Conservation (phyloP, 345 rosid species). For the Moricandia arvensis region DNA sequence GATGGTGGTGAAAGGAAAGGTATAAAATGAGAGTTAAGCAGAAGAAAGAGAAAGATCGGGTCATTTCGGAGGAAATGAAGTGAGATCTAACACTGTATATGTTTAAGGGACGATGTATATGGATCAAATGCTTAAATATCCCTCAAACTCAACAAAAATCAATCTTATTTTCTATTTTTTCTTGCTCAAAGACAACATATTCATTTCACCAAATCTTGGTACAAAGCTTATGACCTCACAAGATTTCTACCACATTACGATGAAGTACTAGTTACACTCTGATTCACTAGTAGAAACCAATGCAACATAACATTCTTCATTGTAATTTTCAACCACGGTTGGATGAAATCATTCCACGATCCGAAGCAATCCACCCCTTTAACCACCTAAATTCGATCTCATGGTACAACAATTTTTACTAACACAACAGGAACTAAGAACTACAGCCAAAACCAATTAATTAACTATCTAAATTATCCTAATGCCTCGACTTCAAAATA, state of each 20-base stretch:
- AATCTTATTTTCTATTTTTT: too few relatives aligned
- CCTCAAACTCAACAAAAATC: too few relatives aligned
- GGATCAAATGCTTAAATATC: too few relatives aligned
- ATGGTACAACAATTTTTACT: not conserved
- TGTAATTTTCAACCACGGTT: not conserved
- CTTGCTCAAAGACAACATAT: too few relatives aligned
- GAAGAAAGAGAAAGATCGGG: not conserved
- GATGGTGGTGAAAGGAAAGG: conserved; percentile 7
- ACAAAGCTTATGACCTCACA: not conserved
- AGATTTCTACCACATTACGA: not conserved
- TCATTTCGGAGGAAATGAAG: not conserved
- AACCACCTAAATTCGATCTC: not conserved
- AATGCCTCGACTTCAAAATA: too few relatives aligned
- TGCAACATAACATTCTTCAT: not conserved
- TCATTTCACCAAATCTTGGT: not conserved
- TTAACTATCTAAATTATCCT: too few relatives aligned
- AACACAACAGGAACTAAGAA: too few relatives aligned
- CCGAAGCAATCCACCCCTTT: not conserved
- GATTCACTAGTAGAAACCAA: not conserved
- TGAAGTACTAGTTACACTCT: not conserved
- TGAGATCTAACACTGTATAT: not conserved
- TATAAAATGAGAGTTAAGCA: conserved; percentile 30
- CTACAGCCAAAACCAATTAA: too few relatives aligned
- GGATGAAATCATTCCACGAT: not conserved
- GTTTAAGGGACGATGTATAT: not conserved